Evolutionary conservation across 2,329 filamentous ascomycete species (phyloP), one percentile per base, ranked within the genome.

Genomic region (Sporothrix schenckii): DNA sequence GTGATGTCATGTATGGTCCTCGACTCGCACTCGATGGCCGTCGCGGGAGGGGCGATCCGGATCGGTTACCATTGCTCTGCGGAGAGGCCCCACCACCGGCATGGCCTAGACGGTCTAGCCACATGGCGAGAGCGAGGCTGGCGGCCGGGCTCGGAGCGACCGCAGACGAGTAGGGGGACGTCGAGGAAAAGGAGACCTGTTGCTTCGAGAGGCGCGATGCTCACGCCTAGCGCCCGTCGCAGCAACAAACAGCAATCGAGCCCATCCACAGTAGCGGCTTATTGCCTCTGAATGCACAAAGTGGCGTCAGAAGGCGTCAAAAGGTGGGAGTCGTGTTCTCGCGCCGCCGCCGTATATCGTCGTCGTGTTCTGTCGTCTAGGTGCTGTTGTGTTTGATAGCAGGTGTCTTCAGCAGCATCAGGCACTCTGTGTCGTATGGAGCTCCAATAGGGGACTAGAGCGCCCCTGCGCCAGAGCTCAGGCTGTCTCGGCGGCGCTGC

Each of bases 71-170:
- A 72, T 85, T 84, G 72, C 88, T 82, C 77, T 88, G 84, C 72
- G 81, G 87, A 71, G 88, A 88, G 73, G 87, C 4, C 21, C 58
- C 85, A 70, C 87, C 84, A 74, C 81, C 82, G 72, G 80, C 88
- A 83, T 79, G 87, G 74, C 91, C 90, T 74, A 97, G 88, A 79
- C 93, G 91, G 83, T 97, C 93, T 78, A 96, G 88, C 93, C 93
- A 97, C 92, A 97, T 97, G 76, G 76, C 81, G 76, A 72, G 70
- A 21, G 76, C 81, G 76, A 72, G 70, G 27, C 13, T n/a, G 47
- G 53, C 58, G 30, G 47, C 19, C 24, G 53, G 52, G 10, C 19
- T 54, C 41, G 13, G 65, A 6, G 69, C 27, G 56, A 7, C 39
- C 19, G 39, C 27, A 24, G 56, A 60, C 9, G 34, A 39, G 49